Conservation (phyloP, 805 yeast genomes). For the Hanseniaspora taiwanica region DNA sequence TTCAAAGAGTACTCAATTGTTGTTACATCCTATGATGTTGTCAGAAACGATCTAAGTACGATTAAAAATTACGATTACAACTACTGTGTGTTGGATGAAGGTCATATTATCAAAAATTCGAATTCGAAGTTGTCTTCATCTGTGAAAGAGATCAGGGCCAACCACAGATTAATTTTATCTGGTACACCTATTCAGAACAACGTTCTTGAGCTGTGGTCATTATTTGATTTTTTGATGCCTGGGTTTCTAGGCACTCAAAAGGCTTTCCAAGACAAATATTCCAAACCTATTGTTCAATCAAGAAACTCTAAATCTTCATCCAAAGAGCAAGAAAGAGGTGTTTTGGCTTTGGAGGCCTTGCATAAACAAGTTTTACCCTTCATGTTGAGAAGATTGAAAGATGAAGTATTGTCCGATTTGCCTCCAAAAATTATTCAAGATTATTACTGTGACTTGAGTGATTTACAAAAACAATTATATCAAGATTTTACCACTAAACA, state of each 20-base stretch:
- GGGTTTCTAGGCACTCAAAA: conserved; percentile 95
- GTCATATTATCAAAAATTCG: conserved; percentile 92
- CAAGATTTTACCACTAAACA: conserved; percentile 83
- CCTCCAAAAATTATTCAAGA: conserved; percentile 99
- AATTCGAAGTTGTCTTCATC: conserved; percentile 78
- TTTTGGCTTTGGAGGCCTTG: conserved; percentile 85
- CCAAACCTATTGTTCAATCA: conserved; percentile 95
- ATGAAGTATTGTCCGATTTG: conserved; percentile 86
- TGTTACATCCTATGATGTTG: conserved; percentile 92
- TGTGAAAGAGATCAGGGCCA: conserved; percentile 70
- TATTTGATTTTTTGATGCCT: conserved; percentile 96
- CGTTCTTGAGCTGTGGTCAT: conserved; percentile 92
- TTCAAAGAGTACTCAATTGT: conserved; percentile 62
- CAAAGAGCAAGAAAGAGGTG: conserved; percentile 94
- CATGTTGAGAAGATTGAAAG: conserved; percentile 89
- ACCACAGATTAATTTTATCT: conserved; percentile 79
- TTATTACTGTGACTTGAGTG: conserved; percentile 91
- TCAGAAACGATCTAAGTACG: conserved; percentile 74
- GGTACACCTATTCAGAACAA: conserved; percentile 98
- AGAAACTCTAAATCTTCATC: conserved; percentile 78
- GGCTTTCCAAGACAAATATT: conserved; percentile 84
- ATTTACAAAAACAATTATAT: conserved; percentile 75
- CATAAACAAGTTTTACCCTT: conserved; percentile 96
- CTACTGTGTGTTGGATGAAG: conserved; percentile 94
- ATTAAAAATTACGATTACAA: conserved; percentile 57